phyloP scores from a whole-genome alignment of 2,329 filamentous ascomycete genomes.

The Pestalotiopsis sp. region DNA sequence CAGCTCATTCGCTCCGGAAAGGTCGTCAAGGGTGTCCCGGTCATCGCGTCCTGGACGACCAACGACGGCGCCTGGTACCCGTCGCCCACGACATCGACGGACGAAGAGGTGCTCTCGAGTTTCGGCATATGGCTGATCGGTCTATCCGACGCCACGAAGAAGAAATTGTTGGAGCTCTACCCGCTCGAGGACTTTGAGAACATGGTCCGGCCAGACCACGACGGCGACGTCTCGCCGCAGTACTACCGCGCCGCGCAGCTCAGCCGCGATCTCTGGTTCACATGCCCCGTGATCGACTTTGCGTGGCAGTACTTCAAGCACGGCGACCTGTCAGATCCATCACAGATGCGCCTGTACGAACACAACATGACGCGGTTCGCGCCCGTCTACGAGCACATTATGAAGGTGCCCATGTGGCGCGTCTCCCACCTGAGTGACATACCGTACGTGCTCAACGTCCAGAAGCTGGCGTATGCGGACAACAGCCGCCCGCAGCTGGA shows the following conservation, averaged over 20 bases:
- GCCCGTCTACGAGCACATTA: constrained; percentile 25
- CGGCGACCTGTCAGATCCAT: constrained; percentile 16
- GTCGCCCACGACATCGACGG: constrained; percentile 18
- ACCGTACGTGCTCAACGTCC: constrained; percentile 31
- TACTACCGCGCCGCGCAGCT: constrained; percentile 37
- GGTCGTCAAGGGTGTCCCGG: constrained; percentile 21
- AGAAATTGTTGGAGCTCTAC: background rate
- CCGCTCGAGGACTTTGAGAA: background rate
- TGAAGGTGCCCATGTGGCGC: constrained; percentile 36
- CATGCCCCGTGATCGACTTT: constrained; percentile 33
- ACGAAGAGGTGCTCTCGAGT: constrained; percentile 15
- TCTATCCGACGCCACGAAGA: background rate
- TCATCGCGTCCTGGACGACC: constrained; percentile 21
- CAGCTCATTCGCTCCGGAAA: constrained; percentile 27
- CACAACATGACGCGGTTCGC: constrained; percentile 30
- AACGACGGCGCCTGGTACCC: constrained; percentile 26
- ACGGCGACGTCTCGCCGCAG: constrained; percentile 26
- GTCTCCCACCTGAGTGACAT: constrained; percentile 36
- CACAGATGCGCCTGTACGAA: constrained; percentile 28
- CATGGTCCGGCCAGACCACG: constrained; percentile 12
- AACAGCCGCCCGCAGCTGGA: background rate
- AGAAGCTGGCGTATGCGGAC: constrained; percentile 23
- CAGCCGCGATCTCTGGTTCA: constrained; percentile 34
- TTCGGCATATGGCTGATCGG: background rate
- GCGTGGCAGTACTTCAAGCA: constrained; percentile 32